Evolutionary conservation across 306 rosid genomes (phyloP), one percentile per base, ranked within the genome.

Genomic region (Luffa acutangula): DNA sequence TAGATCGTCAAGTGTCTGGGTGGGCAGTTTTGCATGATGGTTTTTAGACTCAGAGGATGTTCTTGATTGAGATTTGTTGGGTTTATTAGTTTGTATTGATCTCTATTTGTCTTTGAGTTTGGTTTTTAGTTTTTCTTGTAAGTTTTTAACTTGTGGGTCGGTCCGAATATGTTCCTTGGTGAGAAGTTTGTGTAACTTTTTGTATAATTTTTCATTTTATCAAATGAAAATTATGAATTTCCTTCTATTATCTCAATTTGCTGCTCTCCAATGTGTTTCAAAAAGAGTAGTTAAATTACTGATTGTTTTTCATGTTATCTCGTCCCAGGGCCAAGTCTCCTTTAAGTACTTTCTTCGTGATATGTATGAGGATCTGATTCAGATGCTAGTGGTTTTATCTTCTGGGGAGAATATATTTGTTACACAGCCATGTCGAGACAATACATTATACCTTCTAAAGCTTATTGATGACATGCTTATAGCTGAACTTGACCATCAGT

Each of bases 371-470:
- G 98, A 95, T 87, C 87, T 95, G 79, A 80, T 89, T 76, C 87
- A 66, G 86, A 85, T 87, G 83, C 80, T 91, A 87, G 83, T 92
- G 87, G 96, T 89, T 57, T 84, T 88, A 58, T 95, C 96, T 82
- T 87, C 91, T 80, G 89, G 46, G 66, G 98, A 95, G 80, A 92
- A 89, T 87, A 86, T 90, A 81, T 87, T 95, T 75, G 70, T 85
- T 73, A 87, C 90, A 1, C 98, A 95, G 83, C 98, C 98, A 69
- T 92, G 97, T 85, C 92, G 98, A 72, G 98, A 95, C 84, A 95
- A 95, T 88, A 82, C 97, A 15, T 77, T 92, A 74, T 95, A 89
- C 87, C 91, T 95, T 82, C 85, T 92, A 86, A 92, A 84, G 82
- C 86, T 95, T 87, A 87, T 92, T 66, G 98, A 95, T 76, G 97